Base-by-base conservation (phyloP, 345 rosid genomes). In the Rubroshorea leprosula region DNA sequence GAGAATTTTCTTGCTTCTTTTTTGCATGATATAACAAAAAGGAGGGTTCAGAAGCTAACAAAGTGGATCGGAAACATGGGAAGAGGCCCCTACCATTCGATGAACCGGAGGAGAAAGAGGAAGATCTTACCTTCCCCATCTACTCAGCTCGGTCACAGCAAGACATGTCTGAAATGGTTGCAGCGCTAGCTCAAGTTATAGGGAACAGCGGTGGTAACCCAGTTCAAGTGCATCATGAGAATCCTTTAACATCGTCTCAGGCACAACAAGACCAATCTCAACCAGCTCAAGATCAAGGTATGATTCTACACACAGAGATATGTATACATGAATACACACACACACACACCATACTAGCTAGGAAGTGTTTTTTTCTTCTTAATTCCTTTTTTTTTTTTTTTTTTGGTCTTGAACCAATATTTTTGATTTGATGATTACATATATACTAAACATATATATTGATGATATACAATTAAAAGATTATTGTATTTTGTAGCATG, bases 171-270 rank as follows among this genome's bases (percentile, higher is more conserved):
- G 84, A 69, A 2, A 80, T 87, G 83, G 84, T 87, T 55, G 78
- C 87, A 4, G 95, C 90, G 54, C 76, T 87, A 27, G 22, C 86
- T 72, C 86, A 87, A 61, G 90, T 87, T 15, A 83, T 87, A 25
- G 83, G 80, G 47, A 78, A 51, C 68, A 59, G 59, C 54, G 62
- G 46, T 35, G 59, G 17, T 62, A 38, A 41, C 58, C 51, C 50
- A 39, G 31, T 24, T 60, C 77, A 76, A 14, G 1, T 18, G 13
- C 18, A 41, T 13, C 49, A 54, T 48, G 49, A 35, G 52, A 62
- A 35, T 9, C 54, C 62, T 4, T 9, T 29, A 13, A n/a, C 47
- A 43, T 3, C 15, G 17, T 51, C 68, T 15, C 78, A 65, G 17
- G 44, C 77, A 53, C 23, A 54, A 0, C 49, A 54, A 51, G 23